Evolutionary conservation across 2,329 filamentous ascomycete species (phyloP), one percentile per base, ranked within the genome.

Genomic region (Pleoardoris graminearum): DNA sequence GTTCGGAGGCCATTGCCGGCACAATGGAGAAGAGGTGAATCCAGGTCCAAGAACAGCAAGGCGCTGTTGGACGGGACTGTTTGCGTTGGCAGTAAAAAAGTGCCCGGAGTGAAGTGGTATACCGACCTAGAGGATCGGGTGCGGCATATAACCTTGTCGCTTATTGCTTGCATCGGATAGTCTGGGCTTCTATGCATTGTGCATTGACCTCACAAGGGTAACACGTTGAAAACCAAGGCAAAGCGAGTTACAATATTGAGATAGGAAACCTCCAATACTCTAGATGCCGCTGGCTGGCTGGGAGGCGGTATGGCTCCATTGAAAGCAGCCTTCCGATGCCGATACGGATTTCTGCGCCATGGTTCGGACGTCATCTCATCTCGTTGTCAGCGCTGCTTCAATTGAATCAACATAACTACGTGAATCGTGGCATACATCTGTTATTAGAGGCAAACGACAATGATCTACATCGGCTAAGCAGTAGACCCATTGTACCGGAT

Each of bases 71-170:
- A 50, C 41, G n/a, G 42, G 17, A 57, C 48, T 10, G 23, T 37
- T 51, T 41, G 48, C 53, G 39, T 50, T 38, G 48, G 35, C 23
- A 50, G 17, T 42, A 47, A 48, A 57, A 51, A 49, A 32, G 41
- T 44, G 32, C 43, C 43, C 38, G 39, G 50, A 50, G 53, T 51
- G 48, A 51, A 47, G 39, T 48, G 39, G 25, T 48, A 48, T 43
- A 55, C 59, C 48, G 51, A 50, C 54, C 55, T 58, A 56, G 50
- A 41, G 52, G 52, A 46, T 47, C 48, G 43, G 48, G 35, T 48
- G 37, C 42, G 55, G 50, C 55, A 56, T 53, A 58, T 57, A 57
- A 54, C 36, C 42, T 27, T 32, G 47, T 29, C 48, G 52, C 44
- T 56, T 51, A 53, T 42, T 16, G 23, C 44, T 33, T 46, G 44